Percentiles rank a stretch among this genome's conserved stretches.
phyloP scores from a whole-genome alignment of 2,329 filamentous ascomycete species.

The Tympanopsis confertula region DNA sequence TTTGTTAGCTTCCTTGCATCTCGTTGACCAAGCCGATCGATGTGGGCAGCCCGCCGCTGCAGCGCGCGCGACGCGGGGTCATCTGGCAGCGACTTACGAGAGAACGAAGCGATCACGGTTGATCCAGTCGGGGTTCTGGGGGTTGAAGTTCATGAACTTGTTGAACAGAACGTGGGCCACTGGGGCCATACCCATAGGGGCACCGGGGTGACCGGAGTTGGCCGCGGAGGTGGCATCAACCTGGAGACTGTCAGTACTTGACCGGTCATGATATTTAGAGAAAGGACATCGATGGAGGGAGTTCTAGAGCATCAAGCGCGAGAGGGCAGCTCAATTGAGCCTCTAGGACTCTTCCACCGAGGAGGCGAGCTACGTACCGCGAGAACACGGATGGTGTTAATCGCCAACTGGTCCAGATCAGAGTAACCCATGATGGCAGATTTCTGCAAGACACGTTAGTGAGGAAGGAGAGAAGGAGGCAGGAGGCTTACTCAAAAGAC shows the following conservation, averaged over 20 bases:
- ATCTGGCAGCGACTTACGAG: constrained; percentile 64
- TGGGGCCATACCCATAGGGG: constrained; percentile 91
- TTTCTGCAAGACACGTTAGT: constrained; percentile 7
- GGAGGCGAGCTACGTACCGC: too few species aligned
- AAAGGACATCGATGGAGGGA: constrained; percentile 3
- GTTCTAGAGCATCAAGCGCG: too few species aligned
- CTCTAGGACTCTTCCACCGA: too few species aligned
- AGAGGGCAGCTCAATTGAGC: too few species aligned
- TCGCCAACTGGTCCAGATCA: constrained; percentile 77
- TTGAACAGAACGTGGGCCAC: constrained; percentile 95
- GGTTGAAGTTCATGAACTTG: constrained; percentile 99
- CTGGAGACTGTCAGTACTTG: constrained; percentile 34
- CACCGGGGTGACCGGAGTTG: constrained; percentile 97
- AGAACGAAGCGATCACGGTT: constrained; percentile 98
- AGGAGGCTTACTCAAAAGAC: constrained; percentile 7
- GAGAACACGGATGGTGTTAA: constrained; percentile 96
- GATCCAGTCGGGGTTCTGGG: constrained; percentile 92
- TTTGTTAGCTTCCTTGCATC: constrained; percentile 5
- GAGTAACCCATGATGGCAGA: constrained; percentile 69
- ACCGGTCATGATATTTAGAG: constrained; percentile 2
- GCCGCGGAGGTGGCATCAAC: constrained; percentile 93
- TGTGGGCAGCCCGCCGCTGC: background rate
- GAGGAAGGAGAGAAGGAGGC: constrained; percentile 4
- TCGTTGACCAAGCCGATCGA: constrained; percentile 2
- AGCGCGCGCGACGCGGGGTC: background rate